A percentile compares a stretch with the other conserved stretches of the same genome.
Evolutionary conservation across 1,284 basidiomycete genomes (phyloP).

Genomic region (Ganoderma resinaceum): DNA sequence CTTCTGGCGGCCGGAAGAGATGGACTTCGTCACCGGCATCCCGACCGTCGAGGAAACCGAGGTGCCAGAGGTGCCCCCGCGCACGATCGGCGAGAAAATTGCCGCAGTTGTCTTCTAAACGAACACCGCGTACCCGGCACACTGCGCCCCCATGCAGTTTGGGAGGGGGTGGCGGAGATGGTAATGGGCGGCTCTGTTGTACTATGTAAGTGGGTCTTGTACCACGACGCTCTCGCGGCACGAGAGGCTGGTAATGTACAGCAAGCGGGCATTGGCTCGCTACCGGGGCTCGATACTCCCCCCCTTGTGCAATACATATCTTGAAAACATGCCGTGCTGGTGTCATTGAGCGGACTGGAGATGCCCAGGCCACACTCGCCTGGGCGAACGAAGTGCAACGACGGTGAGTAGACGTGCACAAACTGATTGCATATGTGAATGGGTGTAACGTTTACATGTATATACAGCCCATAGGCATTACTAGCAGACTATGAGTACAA

Average conservation of each 20-base stretch:
- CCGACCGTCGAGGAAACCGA: conserved; percentile 64
- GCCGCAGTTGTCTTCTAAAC: conserved; percentile 45
- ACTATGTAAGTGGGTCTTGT: not conserved
- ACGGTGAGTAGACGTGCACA: not conserved
- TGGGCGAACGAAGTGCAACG: not conserved
- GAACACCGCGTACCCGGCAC: not conserved
- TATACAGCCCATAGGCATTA: not conserved
- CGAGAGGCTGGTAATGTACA: not conserved
- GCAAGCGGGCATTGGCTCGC: not conserved
- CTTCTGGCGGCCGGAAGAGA: conserved; percentile 56
- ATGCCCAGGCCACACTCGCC: not conserved
- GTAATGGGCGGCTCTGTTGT: not conserved
- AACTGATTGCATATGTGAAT: not conserved
- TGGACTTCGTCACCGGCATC: conserved; percentile 69
- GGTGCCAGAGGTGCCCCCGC: conserved; percentile 45
- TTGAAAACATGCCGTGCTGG: not conserved
- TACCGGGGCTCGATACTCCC: conserved; percentile 14
- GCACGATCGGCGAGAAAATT: conserved; percentile 45
- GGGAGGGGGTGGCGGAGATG: not conserved
- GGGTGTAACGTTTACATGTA: not conserved
- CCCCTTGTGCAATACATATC: conserved; percentile 5
- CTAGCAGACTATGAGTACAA: not conserved
- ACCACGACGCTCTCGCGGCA: not conserved
- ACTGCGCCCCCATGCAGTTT: not conserved
- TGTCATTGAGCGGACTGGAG: not conserved